Evolutionary conservation across 805 yeast genomes (phyloP).

Genomic region (Phaffomyces antillensis): DNA sequence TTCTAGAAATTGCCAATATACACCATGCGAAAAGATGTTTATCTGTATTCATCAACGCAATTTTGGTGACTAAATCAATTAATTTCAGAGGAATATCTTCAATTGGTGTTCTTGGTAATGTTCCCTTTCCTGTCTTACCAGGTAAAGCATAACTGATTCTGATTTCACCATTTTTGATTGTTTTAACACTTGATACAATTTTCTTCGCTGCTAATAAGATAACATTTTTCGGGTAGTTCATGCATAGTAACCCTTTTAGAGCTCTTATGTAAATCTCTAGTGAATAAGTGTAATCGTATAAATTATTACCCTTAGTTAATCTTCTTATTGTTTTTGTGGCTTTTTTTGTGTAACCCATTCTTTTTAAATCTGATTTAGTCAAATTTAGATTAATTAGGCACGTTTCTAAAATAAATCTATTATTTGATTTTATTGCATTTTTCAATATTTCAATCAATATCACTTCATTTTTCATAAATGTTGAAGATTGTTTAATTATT

Average conservation of each 20-base stretch:
- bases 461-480: constrained; percentile 3
- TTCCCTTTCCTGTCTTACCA: neutral
- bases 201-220: constrained; percentile 4
- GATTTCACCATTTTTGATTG: neutral
- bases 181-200: constrained; percentile 1
- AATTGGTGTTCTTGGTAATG: neutral
- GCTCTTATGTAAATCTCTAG: constrained; percentile 2
- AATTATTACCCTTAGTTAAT: neutral
- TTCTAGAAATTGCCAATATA: constrained; percentile 2
- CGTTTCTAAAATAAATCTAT: constrained; percentile 3
- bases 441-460: constrained; percentile 4
- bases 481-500: constrained; percentile 2
- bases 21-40: constrained; percentile 10
- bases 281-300: constrained; percentile 2
- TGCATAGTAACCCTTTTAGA: constrained; percentile 3
- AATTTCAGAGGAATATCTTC: constrained; percentile 9
- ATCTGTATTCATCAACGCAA: constrained; percentile 8
- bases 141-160: constrained; percentile 2
- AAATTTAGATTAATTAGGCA: constrained; percentile 5
- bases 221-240: neutral
- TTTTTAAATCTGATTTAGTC: neutral
- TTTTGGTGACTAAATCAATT: constrained; percentile 4
- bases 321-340: constrained; percentile 2
- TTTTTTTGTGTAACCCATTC: neutral
- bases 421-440: constrained; percentile 1